phyloP scores from a whole-genome alignment of 257 asterid genomes.

The Salvia rosmarinus region DNA sequence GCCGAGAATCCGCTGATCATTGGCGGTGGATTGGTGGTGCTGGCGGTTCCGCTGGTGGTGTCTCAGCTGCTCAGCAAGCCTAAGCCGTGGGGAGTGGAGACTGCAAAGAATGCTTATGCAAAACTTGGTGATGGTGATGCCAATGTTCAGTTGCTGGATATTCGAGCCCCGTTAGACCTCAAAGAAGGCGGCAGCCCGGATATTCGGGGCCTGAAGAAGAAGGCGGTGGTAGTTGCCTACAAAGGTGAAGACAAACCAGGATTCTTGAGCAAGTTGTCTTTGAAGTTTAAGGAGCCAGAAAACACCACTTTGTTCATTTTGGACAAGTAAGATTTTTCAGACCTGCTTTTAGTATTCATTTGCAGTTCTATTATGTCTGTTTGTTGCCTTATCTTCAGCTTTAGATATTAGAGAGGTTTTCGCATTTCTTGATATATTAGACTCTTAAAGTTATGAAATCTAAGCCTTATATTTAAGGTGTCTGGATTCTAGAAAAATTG shows the following conservation, averaged over 20 bases:
- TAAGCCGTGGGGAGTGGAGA: constrained; percentile 83
- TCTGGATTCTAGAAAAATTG: not conserved
- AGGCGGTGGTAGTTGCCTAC: constrained; percentile 64
- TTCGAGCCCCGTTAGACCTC: constrained; percentile 52
- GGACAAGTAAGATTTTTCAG: constrained; percentile 82
- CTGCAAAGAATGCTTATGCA: constrained; percentile 76
- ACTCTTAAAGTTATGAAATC: not conserved
- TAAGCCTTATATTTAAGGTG: constrained; percentile 16
- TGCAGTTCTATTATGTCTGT: not conserved
- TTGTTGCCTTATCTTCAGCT: not conserved
- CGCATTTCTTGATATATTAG: not conserved
- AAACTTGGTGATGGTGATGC: constrained; percentile 75
- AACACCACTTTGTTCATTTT: constrained; percentile 81
- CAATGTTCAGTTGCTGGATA: constrained; percentile 73
- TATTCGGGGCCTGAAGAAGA: constrained; percentile 76
- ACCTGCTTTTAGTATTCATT: not conserved
- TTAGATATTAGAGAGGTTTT: not conserved
- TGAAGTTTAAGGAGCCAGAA: constrained; percentile 83
- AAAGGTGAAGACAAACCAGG: constrained; percentile 78
- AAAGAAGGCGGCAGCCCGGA: constrained; percentile 77
- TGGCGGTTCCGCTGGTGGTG: constrained; percentile 70
- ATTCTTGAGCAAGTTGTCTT: constrained; percentile 71
- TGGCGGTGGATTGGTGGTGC: constrained; percentile 62
- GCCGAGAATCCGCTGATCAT: constrained; percentile 66
- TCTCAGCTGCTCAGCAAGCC: constrained; percentile 68